phyloP scores from a whole-genome alignment of 2,329 filamentous ascomycete genomes.

The Sclerotinia nivalis region DNA sequence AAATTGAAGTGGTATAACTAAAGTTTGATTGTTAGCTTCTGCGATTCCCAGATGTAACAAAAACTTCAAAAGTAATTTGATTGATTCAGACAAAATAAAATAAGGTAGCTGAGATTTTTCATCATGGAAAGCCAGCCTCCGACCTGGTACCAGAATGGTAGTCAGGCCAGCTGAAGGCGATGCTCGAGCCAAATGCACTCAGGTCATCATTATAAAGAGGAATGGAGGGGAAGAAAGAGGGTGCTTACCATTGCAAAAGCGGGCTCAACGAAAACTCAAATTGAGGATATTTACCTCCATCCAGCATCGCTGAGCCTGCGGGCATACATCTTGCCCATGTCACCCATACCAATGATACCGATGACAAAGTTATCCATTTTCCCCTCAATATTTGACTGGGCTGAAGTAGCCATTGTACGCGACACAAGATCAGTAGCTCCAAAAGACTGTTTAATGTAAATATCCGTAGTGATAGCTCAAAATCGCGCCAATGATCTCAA shows the following conservation, averaged over 20 bases:
- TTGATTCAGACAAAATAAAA: constrained; percentile 77
- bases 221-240: constrained; percentile 35
- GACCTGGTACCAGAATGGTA: constrained; percentile 74
- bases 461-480: background rate
- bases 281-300: constrained; percentile 75
- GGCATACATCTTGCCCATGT: constrained; percentile 99
- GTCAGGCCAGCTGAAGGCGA: constrained; percentile 63
- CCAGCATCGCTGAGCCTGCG: constrained; percentile 83
- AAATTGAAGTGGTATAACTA: background rate
- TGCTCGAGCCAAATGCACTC: constrained; percentile 99
- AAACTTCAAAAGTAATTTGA: constrained; percentile 25
- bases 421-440: background rate
- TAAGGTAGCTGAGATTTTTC: constrained; percentile 99
- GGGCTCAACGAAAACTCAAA: constrained; percentile 41
- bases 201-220: constrained; percentile 81
- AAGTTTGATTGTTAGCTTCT: constrained; percentile 35
- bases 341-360: constrained; percentile 97
- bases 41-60: constrained; percentile 21
- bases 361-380: constrained; percentile 62
- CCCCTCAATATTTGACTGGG: constrained; percentile 23
- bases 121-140: constrained; percentile 82
- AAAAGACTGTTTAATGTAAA: background rate
- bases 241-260: constrained; percentile 36
- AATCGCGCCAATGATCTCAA: background rate
- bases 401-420: constrained; percentile 17